Percentiles rank a stretch among this genome's conserved stretches.
Conservation (phyloP, 208 protist species). For the Endotrypanum monterogeii region DNA sequence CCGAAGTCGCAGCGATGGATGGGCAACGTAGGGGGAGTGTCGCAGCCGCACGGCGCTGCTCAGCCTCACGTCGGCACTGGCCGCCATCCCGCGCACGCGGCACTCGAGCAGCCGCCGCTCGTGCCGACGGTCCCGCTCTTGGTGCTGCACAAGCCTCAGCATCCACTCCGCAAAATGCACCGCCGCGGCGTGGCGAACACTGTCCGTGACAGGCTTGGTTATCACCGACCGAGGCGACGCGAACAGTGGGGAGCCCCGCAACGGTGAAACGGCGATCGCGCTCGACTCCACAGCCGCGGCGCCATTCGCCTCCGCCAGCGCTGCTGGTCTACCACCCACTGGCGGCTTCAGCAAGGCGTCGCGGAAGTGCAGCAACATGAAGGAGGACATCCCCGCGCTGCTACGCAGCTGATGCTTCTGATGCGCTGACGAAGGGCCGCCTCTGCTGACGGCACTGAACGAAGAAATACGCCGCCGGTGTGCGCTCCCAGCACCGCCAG, state of each 20-base stretch:
- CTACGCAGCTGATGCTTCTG: background rate
- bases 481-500: background rate
- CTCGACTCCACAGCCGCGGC: background rate
- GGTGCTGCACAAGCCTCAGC: conserved; percentile 41
- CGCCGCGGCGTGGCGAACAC: conserved; percentile 32
- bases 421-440: background rate
- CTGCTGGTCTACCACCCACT: conserved; percentile 8
- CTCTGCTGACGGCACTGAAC: background rate
- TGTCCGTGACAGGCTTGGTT: conserved; percentile 3
- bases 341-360: conserved; percentile 11
- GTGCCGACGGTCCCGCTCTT: conserved; percentile 35
- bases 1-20: conserved; percentile 24
- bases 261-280: background rate
- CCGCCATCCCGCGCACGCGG: conserved; percentile 6
- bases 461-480: conserved; percentile 12
- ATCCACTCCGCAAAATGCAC: conserved; percentile 61
- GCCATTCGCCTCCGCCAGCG: conserved; percentile 1
- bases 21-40: conserved; percentile 17
- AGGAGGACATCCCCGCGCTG: conserved; percentile 12
- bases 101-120: conserved; percentile 29
- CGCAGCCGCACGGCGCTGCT: conserved; percentile 7
- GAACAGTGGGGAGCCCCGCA: background rate
- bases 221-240: conserved; percentile 7
- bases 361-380: conserved; percentile 32
- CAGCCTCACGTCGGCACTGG: conserved; percentile 9